Conservation (phyloP, 768 basidiomycete genomes). For the Phanerodontia chrysosporium region DNA sequence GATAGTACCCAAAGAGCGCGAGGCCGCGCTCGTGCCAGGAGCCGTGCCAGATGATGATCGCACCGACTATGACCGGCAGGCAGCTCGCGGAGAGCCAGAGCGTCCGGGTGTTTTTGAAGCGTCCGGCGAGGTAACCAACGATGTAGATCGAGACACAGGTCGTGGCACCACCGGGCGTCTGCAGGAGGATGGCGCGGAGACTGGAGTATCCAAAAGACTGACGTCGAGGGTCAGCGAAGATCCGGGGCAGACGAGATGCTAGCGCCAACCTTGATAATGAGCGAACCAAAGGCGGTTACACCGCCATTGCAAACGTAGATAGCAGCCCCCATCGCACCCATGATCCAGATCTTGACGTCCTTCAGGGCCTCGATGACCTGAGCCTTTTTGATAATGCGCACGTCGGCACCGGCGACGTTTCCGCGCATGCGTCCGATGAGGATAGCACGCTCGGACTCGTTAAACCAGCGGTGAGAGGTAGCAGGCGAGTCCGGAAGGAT, state of each 20-base stretch:
- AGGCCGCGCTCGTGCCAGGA: constrained; percentile 8
- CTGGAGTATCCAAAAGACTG: constrained; percentile 10
- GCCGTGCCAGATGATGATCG: constrained; percentile 12
- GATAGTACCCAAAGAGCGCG: constrained; percentile 10
- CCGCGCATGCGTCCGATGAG: constrained; percentile 6
- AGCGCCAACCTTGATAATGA: constrained; percentile 6
- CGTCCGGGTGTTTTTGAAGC: constrained; percentile 6
- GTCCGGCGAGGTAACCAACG: constrained; percentile 4
- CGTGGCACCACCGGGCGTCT: constrained; percentile 9
- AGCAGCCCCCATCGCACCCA: constrained; percentile 7
- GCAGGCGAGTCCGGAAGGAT: constrained; percentile 9
- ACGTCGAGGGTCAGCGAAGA: not conserved
- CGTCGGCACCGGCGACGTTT: constrained; percentile 5
- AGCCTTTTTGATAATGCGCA: not conserved
- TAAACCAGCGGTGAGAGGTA: constrained; percentile 10
- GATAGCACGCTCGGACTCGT: constrained; percentile 11
- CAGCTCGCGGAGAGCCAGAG: constrained; percentile 1
- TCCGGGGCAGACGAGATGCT: not conserved
- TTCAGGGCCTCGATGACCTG: constrained; percentile 7
- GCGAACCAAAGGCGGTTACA: constrained; percentile 10
- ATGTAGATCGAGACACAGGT: constrained; percentile 9
- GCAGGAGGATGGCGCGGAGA: constrained; percentile 6
- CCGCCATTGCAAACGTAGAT: constrained; percentile 12
- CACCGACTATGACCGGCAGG: constrained; percentile 9
- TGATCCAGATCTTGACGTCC: constrained; percentile 7